These are phyloP conservation scores for Fusarium mexicanum DNA, from an alignment of 2,329 filamentous ascomycete genomes.

Conservation along the genomic window DNA sequence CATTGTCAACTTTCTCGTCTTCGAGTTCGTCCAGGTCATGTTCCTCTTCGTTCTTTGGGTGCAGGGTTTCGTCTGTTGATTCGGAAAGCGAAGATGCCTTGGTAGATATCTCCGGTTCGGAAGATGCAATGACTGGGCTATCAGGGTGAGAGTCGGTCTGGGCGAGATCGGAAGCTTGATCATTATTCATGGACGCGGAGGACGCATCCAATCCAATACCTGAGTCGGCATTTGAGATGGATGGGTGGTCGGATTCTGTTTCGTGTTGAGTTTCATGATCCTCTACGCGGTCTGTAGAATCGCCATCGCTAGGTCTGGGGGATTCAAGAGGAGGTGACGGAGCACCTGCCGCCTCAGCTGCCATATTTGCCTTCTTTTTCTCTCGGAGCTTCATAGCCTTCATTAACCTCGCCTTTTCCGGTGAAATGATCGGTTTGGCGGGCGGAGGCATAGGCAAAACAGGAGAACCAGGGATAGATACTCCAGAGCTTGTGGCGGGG, in stretches of 20 bases:
- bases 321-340: slow-evolving; percentile 29
- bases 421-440: slow-evolving; percentile 69
- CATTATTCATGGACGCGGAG: slow-evolving; percentile 54
- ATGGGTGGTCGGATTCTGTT: slow-evolving; percentile 39
- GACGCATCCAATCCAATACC: slow-evolving; percentile 61
- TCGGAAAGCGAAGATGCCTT: slow-evolving; percentile 72
- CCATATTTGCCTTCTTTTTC: slow-evolving; percentile 66
- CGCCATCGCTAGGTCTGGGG: slow-evolving; percentile 33
- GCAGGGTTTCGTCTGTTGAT: slow-evolving; percentile 68
- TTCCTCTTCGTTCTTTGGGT: slow-evolving; percentile 45
- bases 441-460: slow-evolving; percentile 54
- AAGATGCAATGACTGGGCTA: slow-evolving; percentile 63
- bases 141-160: slow-evolving; percentile 66
- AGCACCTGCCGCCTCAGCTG: slow-evolving; percentile 37
- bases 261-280: slow-evolving; percentile 35
- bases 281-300: slow-evolving; percentile 35
- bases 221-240: slow-evolving; percentile 62
- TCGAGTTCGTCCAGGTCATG: slow-evolving; percentile 22
- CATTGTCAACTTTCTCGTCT: slow-evolving; percentile 16
- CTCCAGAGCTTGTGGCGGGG: slow-evolving; percentile 57
- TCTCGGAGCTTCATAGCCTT: slow-evolving; percentile 92
- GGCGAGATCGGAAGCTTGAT: slow-evolving; percentile 58
- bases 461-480: slow-evolving; percentile 52
- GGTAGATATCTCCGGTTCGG: slow-evolving; percentile 67
- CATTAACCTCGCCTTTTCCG: slow-evolving; percentile 92